These are phyloP conservation scores for Zygotorulaspora chibaensis DNA, from an alignment of 805 yeast species.

Conservation along the genomic window DNA sequence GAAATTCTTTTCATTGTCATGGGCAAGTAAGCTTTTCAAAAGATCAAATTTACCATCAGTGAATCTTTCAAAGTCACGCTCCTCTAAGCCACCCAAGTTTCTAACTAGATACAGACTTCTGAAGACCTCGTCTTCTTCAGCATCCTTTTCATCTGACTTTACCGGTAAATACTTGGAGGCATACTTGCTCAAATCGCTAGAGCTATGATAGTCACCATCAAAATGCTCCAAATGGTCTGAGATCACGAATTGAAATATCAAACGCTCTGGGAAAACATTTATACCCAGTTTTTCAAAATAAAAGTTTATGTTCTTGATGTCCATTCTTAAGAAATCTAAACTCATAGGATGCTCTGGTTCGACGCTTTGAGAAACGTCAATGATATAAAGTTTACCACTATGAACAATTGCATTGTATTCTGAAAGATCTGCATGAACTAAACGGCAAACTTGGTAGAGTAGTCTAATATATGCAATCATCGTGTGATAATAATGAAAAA, in stretches of 20 bases:
- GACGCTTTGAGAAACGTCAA: slow-evolving; percentile 96
- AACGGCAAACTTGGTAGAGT: slow-evolving; percentile 79
- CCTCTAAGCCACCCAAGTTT: slow-evolving; percentile 79
- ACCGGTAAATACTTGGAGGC: slow-evolving; percentile 49
- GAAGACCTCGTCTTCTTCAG: slow-evolving; percentile 81
- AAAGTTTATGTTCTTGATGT: slow-evolving; percentile 90
- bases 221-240: slow-evolving; percentile 43
- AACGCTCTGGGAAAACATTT: slow-evolving; percentile 73
- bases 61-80: slow-evolving; percentile 80
- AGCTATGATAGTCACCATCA: slow-evolving; percentile 33
- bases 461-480: slow-evolving; percentile 81
- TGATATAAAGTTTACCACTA: slow-evolving; percentile 68
- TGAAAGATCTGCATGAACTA: slow-evolving; percentile 94
- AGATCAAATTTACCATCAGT: slow-evolving; percentile 77
- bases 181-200: slow-evolving; percentile 35
- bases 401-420: slow-evolving; percentile 93
- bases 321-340: slow-evolving; percentile 93
- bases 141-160: slow-evolving; percentile 49
- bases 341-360: slow-evolving; percentile 98
- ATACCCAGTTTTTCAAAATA: slow-evolving; percentile 74
- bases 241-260: slow-evolving; percentile 72
- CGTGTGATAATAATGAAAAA: slow-evolving; percentile 65
- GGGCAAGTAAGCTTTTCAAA: slow-evolving; percentile 58
- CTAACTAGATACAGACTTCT: slow-evolving; percentile 73
- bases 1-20: slow-evolving; percentile 32